These are phyloP conservation scores for Echium plantagineum DNA, from an alignment of 257 asterid species.

Conservation along the genomic window DNA sequence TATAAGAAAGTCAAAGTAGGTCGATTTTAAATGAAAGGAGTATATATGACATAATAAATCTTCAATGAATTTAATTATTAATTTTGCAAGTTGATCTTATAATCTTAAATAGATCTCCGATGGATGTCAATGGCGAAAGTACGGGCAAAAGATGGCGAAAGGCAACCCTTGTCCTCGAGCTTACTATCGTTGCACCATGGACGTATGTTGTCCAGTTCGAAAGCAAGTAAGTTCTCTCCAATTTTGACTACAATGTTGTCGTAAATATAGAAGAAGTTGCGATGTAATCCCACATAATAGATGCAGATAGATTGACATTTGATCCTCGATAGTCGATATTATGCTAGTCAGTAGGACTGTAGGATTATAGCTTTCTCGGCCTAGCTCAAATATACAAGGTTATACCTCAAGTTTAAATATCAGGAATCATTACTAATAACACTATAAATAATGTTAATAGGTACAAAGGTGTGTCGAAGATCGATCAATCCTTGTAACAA, in stretches of 20 bases:
- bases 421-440: neutral
- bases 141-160: constrained; percentile 69
- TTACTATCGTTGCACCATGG: constrained; percentile 26
- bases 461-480: constrained; percentile 41
- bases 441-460: constrained; percentile 6
- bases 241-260: too few species aligned
- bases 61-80: neutral
- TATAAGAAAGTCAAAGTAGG: too few species aligned
- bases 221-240: constrained; percentile 8
- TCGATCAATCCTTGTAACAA: constrained; percentile 23
- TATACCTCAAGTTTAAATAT: too few species aligned
- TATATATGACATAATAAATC: too few species aligned
- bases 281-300: too few species aligned
- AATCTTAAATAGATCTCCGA: constrained; percentile 16
- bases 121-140: constrained; percentile 75
- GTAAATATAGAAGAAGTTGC: too few species aligned
- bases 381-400: too few species aligned
- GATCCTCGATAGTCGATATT: too few species aligned
- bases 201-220: constrained; percentile 7
- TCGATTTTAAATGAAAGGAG: too few species aligned
- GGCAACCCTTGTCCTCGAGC: constrained; percentile 73
- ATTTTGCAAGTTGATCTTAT: neutral
- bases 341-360: too few species aligned
- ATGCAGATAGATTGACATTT: too few species aligned
- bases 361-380: too few species aligned